These are phyloP conservation scores for Kwoniella shandongensis DNA, from an alignment of 768 basidiomycete genomes.

Conservation along the genomic window DNA sequence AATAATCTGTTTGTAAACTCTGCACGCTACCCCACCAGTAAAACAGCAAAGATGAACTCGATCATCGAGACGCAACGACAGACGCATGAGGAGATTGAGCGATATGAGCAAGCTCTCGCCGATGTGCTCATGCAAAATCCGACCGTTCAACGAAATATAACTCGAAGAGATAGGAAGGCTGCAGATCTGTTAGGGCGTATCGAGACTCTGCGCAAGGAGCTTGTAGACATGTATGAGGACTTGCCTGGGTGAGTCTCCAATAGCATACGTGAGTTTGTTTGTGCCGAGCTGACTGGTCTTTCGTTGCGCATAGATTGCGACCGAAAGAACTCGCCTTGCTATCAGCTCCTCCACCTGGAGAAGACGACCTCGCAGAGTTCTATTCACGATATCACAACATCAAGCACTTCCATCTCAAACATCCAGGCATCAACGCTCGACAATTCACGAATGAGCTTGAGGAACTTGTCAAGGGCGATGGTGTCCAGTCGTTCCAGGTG, in stretches of 20 bases:
- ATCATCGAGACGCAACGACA: slow-evolving; percentile 91
- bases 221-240: slow-evolving; percentile 76
- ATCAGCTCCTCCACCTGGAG: slow-evolving; percentile 46
- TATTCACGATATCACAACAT: slow-evolving; percentile 93
- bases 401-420: slow-evolving; percentile 93
- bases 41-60: slow-evolving; percentile 71
- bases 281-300: too few relatives aligned
- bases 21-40: too few relatives aligned
- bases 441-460: slow-evolving; percentile 80
- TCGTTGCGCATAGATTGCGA: slow-evolving; percentile 52
- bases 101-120: slow-evolving; percentile 82
- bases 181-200: slow-evolving; percentile 86
- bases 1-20: too few relatives aligned
- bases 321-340: slow-evolving; percentile 45
- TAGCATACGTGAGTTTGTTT: too few relatives aligned
- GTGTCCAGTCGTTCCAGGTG: slow-evolving; percentile 67
- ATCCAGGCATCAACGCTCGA: slow-evolving; percentile 76
- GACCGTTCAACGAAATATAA: slow-evolving; percentile 45
- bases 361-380: slow-evolving; percentile 78
- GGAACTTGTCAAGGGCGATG: slow-evolving; percentile 57
- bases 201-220: slow-evolving; percentile 63
- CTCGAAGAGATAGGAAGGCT: slow-evolving; percentile 76
- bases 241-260: slow-evolving; percentile 58
- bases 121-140: slow-evolving; percentile 66
- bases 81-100: slow-evolving; percentile 92